Base-by-base conservation (phyloP, 306 rosid genomes). In the Neltuma alba region DNA sequence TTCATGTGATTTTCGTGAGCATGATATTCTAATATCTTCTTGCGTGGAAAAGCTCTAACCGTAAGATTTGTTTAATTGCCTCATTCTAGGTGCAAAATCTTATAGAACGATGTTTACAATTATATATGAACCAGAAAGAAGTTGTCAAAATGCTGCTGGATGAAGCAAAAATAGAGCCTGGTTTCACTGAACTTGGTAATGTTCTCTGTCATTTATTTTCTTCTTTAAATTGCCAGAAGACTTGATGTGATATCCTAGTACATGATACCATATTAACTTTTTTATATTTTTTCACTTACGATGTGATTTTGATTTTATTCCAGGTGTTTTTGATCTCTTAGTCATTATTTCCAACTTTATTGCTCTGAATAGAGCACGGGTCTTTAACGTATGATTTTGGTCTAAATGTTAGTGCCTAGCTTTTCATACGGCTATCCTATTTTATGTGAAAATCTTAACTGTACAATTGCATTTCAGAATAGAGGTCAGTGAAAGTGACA, bases 81-180 rank as follows among this genome's bases (percentile, higher is more conserved):
- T 69, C 42, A 23, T 81, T 86, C 40, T 84, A 95, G 98, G 99
- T 95, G 75, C 94, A 90, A 84, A 89, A 91, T 88, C 99, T 95
- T 67, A 91, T 95, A 23, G 96, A 92, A 84, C 86, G 94, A 84
- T 92, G 99, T 65, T 88, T 95, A 15, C 99, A 95, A 79, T 91
- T 92, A 30, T 93, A 95, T 82, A 95, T 95, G 99, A 91, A 80
- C 84, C 92, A 83, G 78, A 91, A 84, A 80, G 97, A 95, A 90
- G 92, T 90, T 67, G 94, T 89, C 75, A 93, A 90, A 33, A 89
- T 87, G 27, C 88, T 95, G 42, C 79, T 89, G 71, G 82, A 70
- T 73, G 88, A 91, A 81, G 99, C 97, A 60, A 95, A 92, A 77
- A 92, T 95, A 78, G 97, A 95, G 83, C 99, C 98, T 71, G 92